These are phyloP conservation scores for Fusarium napiforme DNA, from an alignment of 2,329 filamentous ascomycete genomes.

Conservation along the genomic window DNA sequence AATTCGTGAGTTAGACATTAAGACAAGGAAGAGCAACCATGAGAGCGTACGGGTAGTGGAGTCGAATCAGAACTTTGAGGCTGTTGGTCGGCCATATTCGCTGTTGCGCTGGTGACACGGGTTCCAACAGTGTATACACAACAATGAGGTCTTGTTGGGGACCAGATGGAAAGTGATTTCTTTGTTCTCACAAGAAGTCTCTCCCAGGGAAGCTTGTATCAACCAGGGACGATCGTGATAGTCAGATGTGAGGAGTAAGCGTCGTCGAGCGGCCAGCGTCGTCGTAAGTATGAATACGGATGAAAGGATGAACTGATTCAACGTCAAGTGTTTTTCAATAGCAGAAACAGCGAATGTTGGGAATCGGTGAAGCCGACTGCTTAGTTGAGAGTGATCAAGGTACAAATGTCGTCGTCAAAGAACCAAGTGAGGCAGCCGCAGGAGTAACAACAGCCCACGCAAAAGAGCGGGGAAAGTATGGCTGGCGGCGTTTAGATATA, in stretches of 20 bases:
- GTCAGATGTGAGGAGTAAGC: constrained; percentile 19
- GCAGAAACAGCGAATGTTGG: constrained; percentile 22
- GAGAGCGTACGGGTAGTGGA: constrained; percentile 38
- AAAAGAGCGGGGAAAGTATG: constrained; percentile 35
- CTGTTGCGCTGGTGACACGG: constrained; percentile 25
- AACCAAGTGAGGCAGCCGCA: constrained; percentile 28
- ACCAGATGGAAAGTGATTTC: neutral
- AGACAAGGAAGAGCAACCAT: neutral
- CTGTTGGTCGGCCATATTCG: constrained; percentile 41
- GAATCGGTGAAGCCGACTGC: constrained; percentile 13
- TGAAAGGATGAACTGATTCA: neutral
- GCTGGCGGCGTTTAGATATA: constrained; percentile 12
- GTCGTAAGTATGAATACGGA: constrained; percentile 9
- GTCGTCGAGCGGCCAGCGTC: constrained; percentile 40
- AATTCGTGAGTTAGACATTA: constrained; percentile 26
- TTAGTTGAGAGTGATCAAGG: constrained; percentile 21
- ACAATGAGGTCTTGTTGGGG: neutral
- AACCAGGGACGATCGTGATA: neutral
- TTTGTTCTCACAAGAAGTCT: neutral
- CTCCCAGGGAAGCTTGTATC: neutral
- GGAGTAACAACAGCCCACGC: constrained; percentile 34
- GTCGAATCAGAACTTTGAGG: constrained; percentile 37
- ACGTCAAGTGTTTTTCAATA: neutral
- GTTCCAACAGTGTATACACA: neutral
- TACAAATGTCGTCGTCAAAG: constrained; percentile 23